phyloP scores from a whole-genome alignment of 495 filamentous ascomycete genomes.

The Aspergillus indologenus region DNA sequence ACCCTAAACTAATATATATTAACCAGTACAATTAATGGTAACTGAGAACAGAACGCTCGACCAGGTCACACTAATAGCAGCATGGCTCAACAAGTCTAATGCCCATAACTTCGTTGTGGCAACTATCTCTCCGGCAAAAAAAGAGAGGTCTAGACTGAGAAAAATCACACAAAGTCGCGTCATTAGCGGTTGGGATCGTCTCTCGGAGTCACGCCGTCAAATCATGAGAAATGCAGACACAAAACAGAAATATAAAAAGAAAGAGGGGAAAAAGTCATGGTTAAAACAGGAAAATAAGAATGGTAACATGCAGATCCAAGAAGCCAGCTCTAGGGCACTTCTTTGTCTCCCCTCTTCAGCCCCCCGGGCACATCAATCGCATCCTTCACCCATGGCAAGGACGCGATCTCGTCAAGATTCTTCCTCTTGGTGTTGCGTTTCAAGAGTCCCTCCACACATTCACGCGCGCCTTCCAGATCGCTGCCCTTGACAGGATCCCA shows the following conservation, averaged over 20 bases:
- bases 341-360: conserved; percentile 65
- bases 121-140: background rate
- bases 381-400: conserved; percentile 69
- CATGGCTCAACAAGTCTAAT: background rate
- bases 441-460: conserved; percentile 76
- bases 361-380: conserved; percentile 71
- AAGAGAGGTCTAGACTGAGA: background rate
- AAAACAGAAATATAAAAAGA: conserved; percentile 6
- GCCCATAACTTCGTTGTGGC: background rate
- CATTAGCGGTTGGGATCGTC: background rate
- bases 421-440: conserved; percentile 75
- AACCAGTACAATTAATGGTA: background rate
- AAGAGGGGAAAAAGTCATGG: conserved; percentile 4
- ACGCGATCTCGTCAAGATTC: conserved; percentile 65
- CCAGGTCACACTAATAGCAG: too few species aligned
- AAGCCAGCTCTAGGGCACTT: conserved; percentile 50
- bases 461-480: conserved; percentile 69
- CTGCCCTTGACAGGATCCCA: conserved; percentile 58
- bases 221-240: conserved; percentile 2
- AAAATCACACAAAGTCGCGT: background rate
- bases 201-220: background rate
- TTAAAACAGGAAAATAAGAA: conserved; percentile 14
- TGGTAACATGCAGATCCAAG: conserved; percentile 16
- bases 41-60: background rate
- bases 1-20: background rate